Evolutionary conservation across 495 filamentous ascomycete species (phyloP), one percentile per base, ranked within the genome.

Genomic region (Xylona heveae): DNA sequence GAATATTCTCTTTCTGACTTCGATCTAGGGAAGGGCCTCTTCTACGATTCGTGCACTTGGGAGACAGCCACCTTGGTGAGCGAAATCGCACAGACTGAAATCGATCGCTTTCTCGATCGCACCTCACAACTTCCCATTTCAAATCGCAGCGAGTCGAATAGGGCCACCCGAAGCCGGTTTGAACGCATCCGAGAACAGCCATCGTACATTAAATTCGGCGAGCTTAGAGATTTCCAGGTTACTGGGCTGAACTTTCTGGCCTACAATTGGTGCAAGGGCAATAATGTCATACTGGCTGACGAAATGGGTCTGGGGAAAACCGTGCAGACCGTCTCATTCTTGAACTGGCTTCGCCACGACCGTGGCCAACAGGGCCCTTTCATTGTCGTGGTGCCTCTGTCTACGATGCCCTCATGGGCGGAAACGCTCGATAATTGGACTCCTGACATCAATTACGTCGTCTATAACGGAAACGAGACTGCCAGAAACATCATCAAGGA

Each of bases 261-360:
- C 24, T 79, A 82, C 45, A 91, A 93, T 48, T 99, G 88, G 88
- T 77, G 76, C 26, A 71, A 71, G 39, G 71, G 70, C 26, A 78
- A 81, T 42, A 95, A 94, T 43, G 84, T 93, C 39, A 92, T 99
- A 32, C 62, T 99, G 9, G 88, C 88, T 8, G 88, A 99, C 42
- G 88, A 99, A 48, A 99, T 99, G 88, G 88, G 88, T 34, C 61
- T 99, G 18, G 88, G 88, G 16, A 99, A 99, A 58, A 99, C 88
- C 1, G 85, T 99, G 2, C 88, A 99, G 52, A 94, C 85, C 1
- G 83, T 99, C 14, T 64, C 88, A 0, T 95, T 95, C 50, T 74
- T 94, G 58, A 93, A 85, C 48, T 95, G 90, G 84, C 64, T 99
- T 38, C 76, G 83, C n/a, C 84, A 94, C 55, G 74, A 80, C 26